These are phyloP conservation scores for Graphilbum fragrans DNA, from an alignment of 2,329 filamentous ascomycete genomes.

Conservation along the genomic window DNA sequence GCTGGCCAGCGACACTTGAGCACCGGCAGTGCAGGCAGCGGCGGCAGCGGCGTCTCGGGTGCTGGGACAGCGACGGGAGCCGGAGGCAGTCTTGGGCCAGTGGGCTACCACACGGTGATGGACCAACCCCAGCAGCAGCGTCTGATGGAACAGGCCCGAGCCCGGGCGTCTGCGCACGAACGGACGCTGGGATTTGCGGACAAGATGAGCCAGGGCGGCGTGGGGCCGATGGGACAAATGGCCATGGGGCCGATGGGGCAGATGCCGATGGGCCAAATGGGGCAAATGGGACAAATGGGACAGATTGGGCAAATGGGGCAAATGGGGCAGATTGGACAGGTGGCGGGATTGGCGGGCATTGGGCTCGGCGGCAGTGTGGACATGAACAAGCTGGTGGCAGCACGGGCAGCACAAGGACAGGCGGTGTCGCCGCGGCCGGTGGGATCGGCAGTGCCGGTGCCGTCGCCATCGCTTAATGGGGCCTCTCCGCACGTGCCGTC, in stretches of 20 bases:
- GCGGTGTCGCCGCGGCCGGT: slow-evolving; percentile 14
- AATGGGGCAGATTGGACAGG: too few species aligned
- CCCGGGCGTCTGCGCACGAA: slow-evolving; percentile 28
- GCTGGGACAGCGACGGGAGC: slow-evolving; percentile 15
- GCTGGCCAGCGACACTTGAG: slow-evolving; percentile 19
- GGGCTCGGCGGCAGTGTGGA: slow-evolving; percentile 21
- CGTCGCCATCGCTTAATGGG: too few species aligned
- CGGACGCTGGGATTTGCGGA: slow-evolving; percentile 26
- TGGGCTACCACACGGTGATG: slow-evolving; percentile 37
- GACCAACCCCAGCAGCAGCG: slow-evolving; percentile 36
- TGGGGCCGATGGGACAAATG: slow-evolving; percentile 1
- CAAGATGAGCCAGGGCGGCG: slow-evolving; percentile 17
- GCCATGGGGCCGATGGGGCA: too few species aligned
- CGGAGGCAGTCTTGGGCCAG: slow-evolving; percentile 18
- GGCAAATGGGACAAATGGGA: too few species aligned
- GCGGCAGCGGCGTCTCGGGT: slow-evolving; percentile 11
- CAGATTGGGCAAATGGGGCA: too few species aligned
- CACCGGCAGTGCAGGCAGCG: slow-evolving; percentile 4
- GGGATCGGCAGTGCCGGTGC: not conserved
- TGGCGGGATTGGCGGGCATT: slow-evolving; percentile 24
- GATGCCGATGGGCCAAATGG: too few species aligned
- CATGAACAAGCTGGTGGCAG: slow-evolving; percentile 21
- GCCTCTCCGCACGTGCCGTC: too few species aligned
- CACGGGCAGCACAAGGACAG: slow-evolving; percentile 24
- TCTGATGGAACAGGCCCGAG: slow-evolving; percentile 38